Percentiles rank a stretch among this genome's conserved stretches.
Evolutionary conservation across 768 basidiomycete species (phyloP).

Genomic region (Leccinum subtestaceum): DNA sequence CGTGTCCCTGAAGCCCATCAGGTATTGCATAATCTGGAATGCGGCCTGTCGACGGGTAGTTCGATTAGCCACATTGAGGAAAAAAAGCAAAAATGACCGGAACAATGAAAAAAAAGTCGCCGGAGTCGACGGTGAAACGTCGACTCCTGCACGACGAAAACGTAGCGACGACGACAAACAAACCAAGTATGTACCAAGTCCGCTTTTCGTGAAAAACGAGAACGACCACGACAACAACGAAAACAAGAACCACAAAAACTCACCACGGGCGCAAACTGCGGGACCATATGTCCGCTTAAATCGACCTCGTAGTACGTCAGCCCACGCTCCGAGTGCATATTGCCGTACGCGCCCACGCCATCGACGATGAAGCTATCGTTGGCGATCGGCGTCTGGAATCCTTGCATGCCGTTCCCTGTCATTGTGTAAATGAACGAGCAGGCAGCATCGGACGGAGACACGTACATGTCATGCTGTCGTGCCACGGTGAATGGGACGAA

Average conservation of each 20-base stretch:
- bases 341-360: constrained; percentile 66
- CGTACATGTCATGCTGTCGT: not conserved
- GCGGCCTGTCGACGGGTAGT: constrained; percentile 43
- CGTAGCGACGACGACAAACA: not conserved
- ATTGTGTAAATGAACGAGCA: not conserved
- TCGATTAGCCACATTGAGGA: not conserved
- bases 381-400: constrained; percentile 67
- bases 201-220: too few relatives aligned
- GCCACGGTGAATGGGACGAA: constrained; percentile 4
- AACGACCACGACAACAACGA: not conserved
- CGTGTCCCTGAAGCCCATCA: constrained; percentile 59
- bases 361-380: constrained; percentile 70
- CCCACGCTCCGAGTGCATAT: constrained; percentile 61
- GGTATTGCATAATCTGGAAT: constrained; percentile 65
- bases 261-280: constrained; percentile 63
- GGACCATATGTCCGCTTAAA: constrained; percentile 75
- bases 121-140: not conserved
- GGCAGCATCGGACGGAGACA: not conserved
- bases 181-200: not conserved
- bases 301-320: constrained; percentile 65
- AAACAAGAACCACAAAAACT: constrained; percentile 22
- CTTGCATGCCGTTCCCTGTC: constrained; percentile 40
- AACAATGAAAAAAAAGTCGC: too few relatives aligned
- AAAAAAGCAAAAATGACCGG: too few relatives aligned
- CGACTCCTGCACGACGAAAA: too few relatives aligned